Evolutionary conservation across 257 asterid species (phyloP).

Genomic region (Eucommia ulmoides): DNA sequence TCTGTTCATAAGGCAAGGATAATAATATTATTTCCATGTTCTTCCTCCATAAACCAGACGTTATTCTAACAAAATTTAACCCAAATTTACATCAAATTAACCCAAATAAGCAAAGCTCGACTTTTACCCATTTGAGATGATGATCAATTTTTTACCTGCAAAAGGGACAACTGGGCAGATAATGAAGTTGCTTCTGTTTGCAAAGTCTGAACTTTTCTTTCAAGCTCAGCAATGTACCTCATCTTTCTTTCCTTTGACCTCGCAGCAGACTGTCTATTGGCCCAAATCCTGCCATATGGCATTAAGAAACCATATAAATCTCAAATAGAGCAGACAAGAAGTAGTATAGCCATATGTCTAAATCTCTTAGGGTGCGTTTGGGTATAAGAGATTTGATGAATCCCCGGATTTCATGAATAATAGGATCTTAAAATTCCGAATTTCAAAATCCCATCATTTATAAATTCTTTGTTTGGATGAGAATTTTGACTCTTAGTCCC

Average conservation of each 20-base stretch:
- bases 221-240: conserved; percentile 97
- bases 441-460: neutral
- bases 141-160: conserved; percentile 44
- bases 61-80: no score
- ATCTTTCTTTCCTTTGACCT: conserved; percentile 96
- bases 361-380: neutral
- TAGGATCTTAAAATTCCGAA: neutral
- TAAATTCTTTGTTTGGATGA: neutral
- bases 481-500: neutral
- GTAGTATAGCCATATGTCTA: neutral
- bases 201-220: conserved; percentile 87
- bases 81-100: neutral
- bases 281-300: conserved; percentile 68
- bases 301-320: neutral
- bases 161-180: conserved; percentile 79
- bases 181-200: conserved; percentile 96
- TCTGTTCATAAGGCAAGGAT: conserved; percentile 33
- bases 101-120: neutral
- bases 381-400: neutral
- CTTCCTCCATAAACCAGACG: neutral
- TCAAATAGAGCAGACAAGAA: neutral
- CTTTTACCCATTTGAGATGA: neutral
- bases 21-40: neutral
- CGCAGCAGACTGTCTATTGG: conserved; percentile 98
- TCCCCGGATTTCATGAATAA: no score